These are phyloP conservation scores for Tylopilus subfusipes DNA, from an alignment of 768 basidiomycete species.

Conservation along the genomic window DNA sequence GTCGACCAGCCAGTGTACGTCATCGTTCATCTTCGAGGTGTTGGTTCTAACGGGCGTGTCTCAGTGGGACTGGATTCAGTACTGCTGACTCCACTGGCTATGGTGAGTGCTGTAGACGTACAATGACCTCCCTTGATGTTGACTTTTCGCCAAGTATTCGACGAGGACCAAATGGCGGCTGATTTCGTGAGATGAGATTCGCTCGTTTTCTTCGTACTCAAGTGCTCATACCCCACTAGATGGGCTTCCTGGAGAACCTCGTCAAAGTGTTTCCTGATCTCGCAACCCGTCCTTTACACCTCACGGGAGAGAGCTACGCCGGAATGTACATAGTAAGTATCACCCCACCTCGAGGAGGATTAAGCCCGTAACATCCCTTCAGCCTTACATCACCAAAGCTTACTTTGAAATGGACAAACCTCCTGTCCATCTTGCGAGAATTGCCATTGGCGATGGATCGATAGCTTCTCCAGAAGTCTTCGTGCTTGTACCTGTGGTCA, in stretches of 20 bases:
- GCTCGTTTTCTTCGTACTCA: neutral
- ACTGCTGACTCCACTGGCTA: slow-evolving; percentile 63
- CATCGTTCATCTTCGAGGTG: neutral
- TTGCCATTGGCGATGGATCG: slow-evolving; percentile 69
- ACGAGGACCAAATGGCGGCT: slow-evolving; percentile 63
- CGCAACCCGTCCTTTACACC: slow-evolving; percentile 58
- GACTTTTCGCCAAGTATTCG: slow-evolving; percentile 38
- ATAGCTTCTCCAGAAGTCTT: slow-evolving; percentile 51
- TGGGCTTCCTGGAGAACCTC: slow-evolving; percentile 68
- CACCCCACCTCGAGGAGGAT: neutral
- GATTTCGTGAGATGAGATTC: slow-evolving; percentile 39
- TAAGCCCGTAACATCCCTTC: slow-evolving; percentile 31
- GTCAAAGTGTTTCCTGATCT: slow-evolving; percentile 73
- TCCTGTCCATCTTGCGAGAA: slow-evolving; percentile 63
- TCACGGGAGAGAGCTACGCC: slow-evolving; percentile 75
- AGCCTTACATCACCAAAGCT: slow-evolving; percentile 75
- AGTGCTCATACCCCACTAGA: slow-evolving; percentile 35
- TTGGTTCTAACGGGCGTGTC: neutral
- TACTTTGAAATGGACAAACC: slow-evolving; percentile 59
- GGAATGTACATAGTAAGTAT: slow-evolving; percentile 62
- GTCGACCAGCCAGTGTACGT: slow-evolving; percentile 66
- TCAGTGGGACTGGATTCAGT: slow-evolving; percentile 58
- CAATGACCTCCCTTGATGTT: neutral
- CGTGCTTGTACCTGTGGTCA: slow-evolving; percentile 56
- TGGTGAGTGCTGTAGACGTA: slow-evolving; percentile 35